Evolutionary conservation across 768 basidiomycete species (phyloP), one percentile per base, ranked within the genome.

Genomic region (Kwoniella dejecticola): DNA sequence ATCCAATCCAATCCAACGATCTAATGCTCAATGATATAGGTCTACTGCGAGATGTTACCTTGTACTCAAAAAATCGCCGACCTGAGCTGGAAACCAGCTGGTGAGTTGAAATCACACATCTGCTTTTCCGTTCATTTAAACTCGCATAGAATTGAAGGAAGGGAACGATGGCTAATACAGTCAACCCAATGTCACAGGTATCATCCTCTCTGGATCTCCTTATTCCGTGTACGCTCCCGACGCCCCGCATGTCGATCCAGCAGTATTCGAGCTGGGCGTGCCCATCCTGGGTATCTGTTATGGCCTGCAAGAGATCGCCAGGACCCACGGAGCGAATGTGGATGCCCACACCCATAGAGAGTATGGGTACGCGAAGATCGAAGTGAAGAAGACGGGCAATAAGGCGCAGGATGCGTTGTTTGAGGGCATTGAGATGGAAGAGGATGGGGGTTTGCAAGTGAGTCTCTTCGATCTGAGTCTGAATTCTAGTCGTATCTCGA

Each of bases 281-380:
- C 95, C 96, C 2, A 87, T 99, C 52, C 83, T 99, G 13, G 96
- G 96, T 21, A 97, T 98, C 59, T 99, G 96, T 78, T 98, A 97
- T 79, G 96, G 96, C 24, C 83, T 98, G 13, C 77, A 98, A 90
- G 96, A 99, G 84, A 89, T 97, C 57, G 92, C 93, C 23, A 90
- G 88, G 86, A 86, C 86, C 60, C 81, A 90, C 68, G 87, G 88
- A 60, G 96, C 93, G 11, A 83, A 87, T 61, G 91, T 99, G 29
- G 85, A 86, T 8, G 87, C 87, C 63, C 90, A 89, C 76, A 86
- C 91, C 60, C 92, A 93, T 76, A 86, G 95, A 68, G 96, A 99
- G 80, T 99, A 98, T 76, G 96, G 96, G 1, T 88, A 89, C 73
- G 95, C 96, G 4, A 84, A 87, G 69, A 81, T 99, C 50, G 82